A percentile compares a stretch with the other conserved stretches of the same genome.
Evolutionary conservation across 2,329 filamentous ascomycete species (phyloP).

Genomic region (Lasiodiplodia sp.): DNA sequence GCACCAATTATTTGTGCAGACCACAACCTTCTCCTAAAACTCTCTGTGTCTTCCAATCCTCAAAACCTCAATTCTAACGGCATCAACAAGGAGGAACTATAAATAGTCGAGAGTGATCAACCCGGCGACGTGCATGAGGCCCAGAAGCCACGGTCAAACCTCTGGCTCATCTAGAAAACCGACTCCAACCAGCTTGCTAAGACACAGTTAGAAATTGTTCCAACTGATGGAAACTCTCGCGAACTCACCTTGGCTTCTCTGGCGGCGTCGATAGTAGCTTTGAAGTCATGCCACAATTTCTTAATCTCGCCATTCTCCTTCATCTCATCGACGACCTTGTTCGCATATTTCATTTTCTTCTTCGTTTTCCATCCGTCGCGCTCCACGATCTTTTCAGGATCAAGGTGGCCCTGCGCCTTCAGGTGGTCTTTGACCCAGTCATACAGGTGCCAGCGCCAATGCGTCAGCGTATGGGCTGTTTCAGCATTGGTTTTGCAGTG

Average conservation of each 20-base stretch:
- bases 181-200: constrained; percentile 23
- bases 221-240: too few relatives aligned
- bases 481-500: constrained; percentile 70
- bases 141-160: not conserved
- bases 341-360: constrained; percentile 66
- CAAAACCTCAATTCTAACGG: not conserved
- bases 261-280: constrained; percentile 66
- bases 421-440: constrained; percentile 73
- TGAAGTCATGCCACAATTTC: constrained; percentile 71
- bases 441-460: constrained; percentile 80
- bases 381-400: constrained; percentile 64
- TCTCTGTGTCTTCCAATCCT: not conserved
- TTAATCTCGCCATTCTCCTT: constrained; percentile 64
- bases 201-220: not conserved
- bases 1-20: not conserved
- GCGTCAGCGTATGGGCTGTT: constrained; percentile 73
- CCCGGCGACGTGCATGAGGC: not conserved
- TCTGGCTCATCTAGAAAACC: not conserved
- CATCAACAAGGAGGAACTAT: not conserved
- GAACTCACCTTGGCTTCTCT: constrained; percentile 48
- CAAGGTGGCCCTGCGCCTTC: constrained; percentile 63
- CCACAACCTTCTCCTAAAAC: not conserved
- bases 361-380: constrained; percentile 68
- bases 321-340: constrained; percentile 72
- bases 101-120: not conserved